phyloP scores from a whole-genome alignment of 805 yeast species.

The Starmerella vitae region DNA sequence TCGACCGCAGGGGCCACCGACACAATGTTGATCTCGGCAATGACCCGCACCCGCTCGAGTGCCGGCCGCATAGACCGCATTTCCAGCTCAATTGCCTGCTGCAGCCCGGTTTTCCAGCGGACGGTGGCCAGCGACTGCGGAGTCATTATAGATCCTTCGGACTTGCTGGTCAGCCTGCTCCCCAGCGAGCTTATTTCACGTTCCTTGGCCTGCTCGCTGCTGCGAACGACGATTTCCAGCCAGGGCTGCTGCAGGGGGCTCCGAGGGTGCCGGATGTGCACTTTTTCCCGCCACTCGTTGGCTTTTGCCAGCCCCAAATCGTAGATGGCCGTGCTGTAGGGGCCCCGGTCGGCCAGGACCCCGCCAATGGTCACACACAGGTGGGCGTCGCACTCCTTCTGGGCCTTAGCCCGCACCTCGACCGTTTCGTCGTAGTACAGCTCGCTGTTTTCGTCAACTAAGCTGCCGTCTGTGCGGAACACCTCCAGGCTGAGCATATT shows the following conservation, averaged over 20 bases:
- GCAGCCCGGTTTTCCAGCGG: slow-evolving; percentile 14
- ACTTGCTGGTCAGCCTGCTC: slow-evolving; percentile 4
- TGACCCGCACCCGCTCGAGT: slow-evolving; percentile 19
- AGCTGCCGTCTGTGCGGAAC: slow-evolving; percentile 8
- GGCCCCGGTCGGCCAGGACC: slow-evolving; percentile 9
- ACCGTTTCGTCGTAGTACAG: slow-evolving; percentile 18
- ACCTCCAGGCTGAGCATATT: slow-evolving; percentile 11
- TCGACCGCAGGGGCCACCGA: slow-evolving; percentile 9
- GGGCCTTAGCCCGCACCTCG: slow-evolving; percentile 3
- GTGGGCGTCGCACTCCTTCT: slow-evolving; percentile 10
- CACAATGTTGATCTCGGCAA: slow-evolving; percentile 20
- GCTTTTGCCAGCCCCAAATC: slow-evolving; percentile 10
- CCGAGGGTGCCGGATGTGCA: slow-evolving; percentile 18
- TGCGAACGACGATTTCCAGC: slow-evolving; percentile 15
- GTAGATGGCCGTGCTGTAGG: slow-evolving; percentile 12
- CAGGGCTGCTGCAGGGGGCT: slow-evolving; percentile 17
- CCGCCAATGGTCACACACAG: slow-evolving; percentile 15
- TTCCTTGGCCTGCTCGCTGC: slow-evolving; percentile 1
- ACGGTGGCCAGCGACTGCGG: not conserved
- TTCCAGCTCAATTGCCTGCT: slow-evolving; percentile 18
- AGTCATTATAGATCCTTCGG: slow-evolving; percentile 4
- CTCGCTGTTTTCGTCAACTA: slow-evolving; percentile 1
- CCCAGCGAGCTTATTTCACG: slow-evolving; percentile 5
- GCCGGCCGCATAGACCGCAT: slow-evolving; percentile 21
- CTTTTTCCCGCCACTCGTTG: slow-evolving; percentile 1